phyloP scores from a whole-genome alignment of 2,329 filamentous ascomycete species.

The Immersiporthe knoxdaviesiana region DNA sequence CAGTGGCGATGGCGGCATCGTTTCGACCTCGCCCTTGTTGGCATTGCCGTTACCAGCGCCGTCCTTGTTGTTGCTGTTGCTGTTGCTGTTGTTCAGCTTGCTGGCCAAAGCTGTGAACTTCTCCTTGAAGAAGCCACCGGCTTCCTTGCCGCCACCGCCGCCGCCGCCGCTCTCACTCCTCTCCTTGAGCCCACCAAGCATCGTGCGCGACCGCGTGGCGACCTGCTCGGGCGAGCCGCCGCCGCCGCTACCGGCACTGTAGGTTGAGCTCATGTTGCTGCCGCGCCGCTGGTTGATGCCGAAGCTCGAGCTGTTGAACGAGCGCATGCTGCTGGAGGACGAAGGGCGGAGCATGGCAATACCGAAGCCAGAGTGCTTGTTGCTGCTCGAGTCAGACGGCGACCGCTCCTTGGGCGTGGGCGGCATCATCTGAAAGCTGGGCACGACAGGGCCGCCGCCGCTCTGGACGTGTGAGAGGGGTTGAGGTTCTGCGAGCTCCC shows the following conservation, averaged over 20 bases:
- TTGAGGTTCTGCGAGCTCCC: constrained; percentile 32
- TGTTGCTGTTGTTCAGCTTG: constrained; percentile 33
- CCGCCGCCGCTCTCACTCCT: constrained; percentile 30
- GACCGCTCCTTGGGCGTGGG: constrained; percentile 43
- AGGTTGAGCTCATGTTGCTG: constrained; percentile 27
- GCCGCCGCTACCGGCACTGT: constrained; percentile 4
- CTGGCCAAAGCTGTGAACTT: constrained; percentile 35
- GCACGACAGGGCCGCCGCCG: constrained; percentile 37
- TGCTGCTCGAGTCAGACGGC: constrained; percentile 25
- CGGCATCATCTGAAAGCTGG: constrained; percentile 50
- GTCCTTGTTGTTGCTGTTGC: constrained; percentile 21
- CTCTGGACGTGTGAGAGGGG: constrained; percentile 19
- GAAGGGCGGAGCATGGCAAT: constrained; percentile 30
- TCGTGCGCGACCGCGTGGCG: constrained; percentile 18
- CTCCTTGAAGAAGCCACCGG: constrained; percentile 29
- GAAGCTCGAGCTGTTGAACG: constrained; percentile 29
- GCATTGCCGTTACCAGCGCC: constrained; percentile 39
- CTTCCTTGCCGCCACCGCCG: constrained; percentile 28
- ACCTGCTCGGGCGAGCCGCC: constrained; percentile 21
- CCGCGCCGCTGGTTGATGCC: constrained; percentile 28
- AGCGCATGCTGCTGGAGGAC: constrained; percentile 31
- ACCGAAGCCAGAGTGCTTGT: constrained; percentile 30
- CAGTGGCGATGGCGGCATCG: not conserved
- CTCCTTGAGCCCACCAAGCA: constrained; percentile 29
- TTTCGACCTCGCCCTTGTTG: constrained; percentile 31